A percentile compares a stretch with the other conserved stretches of the same genome.
Conservation (phyloP, 2,329 filamentous ascomycete genomes). For the Xylaria multiplex region DNA sequence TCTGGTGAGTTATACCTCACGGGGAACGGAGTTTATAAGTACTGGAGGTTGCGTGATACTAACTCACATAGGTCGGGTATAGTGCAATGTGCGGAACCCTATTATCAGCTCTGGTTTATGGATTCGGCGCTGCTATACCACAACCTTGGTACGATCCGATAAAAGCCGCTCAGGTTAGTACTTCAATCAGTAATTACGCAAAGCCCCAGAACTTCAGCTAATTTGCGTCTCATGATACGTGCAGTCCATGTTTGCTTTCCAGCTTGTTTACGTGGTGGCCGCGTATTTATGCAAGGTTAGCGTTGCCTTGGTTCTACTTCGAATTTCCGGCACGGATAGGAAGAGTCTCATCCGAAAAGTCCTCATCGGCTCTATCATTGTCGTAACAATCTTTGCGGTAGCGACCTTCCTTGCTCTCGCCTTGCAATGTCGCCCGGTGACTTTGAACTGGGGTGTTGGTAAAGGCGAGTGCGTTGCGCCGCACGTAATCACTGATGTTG, state of each 20-base stretch:
- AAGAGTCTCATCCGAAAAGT: constrained; percentile 24
- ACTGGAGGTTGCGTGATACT: constrained; percentile 8
- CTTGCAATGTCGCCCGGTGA: constrained; percentile 28
- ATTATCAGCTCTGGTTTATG: constrained; percentile 24
- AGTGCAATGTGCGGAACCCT: constrained; percentile 29
- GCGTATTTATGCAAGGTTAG: constrained; percentile 29
- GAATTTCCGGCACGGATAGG: constrained; percentile 23
- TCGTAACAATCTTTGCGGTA: constrained; percentile 22
- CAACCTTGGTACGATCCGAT: constrained; percentile 30
- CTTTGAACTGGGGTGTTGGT: constrained; percentile 29
- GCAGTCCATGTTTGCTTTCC: constrained; percentile 30
- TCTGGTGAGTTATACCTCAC: constrained; percentile 21
- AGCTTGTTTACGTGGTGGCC: constrained; percentile 29
- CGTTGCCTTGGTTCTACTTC: constrained; percentile 29
- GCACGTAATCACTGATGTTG: constrained; percentile 22
- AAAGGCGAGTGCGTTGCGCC: constrained; percentile 27
- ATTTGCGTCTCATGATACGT: not conserved
- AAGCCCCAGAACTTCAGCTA: not conserved
- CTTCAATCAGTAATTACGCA: not conserved
- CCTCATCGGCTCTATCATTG: constrained; percentile 20
- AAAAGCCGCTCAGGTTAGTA: constrained; percentile 27
- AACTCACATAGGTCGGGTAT: constrained; percentile 24
- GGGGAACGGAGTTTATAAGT: not conserved
- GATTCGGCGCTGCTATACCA: constrained; percentile 21
- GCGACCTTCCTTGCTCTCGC: constrained; percentile 28